Percentiles rank a stretch among this genome's conserved stretches.
Evolutionary conservation across 1,139 yeast genomes (phyloP).

Genomic region (Pichia kudriavzevii): DNA sequence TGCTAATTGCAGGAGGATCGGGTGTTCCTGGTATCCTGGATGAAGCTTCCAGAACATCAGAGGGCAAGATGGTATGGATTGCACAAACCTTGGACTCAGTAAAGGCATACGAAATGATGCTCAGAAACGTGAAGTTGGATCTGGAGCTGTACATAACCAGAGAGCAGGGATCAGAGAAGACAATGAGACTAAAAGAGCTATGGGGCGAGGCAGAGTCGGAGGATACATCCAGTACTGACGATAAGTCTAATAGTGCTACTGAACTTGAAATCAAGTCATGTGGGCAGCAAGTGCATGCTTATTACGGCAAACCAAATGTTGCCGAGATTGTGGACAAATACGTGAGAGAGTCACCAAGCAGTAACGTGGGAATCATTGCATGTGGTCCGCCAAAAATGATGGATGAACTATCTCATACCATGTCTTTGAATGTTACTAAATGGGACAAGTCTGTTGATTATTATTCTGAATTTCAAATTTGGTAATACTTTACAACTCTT

Average conservation of each 20-base stretch:
- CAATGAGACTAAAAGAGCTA: neutral
- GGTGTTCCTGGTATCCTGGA: conserved; percentile 57
- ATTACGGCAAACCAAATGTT: conserved; percentile 33
- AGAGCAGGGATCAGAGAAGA: conserved; percentile 6
- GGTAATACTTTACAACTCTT: too few relatives aligned
- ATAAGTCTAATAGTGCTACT: neutral
- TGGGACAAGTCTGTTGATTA: conserved; percentile 19
- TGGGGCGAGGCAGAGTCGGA: conserved; percentile 1
- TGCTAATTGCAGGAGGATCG: conserved; percentile 62
- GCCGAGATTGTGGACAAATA: conserved; percentile 29
- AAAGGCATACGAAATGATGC: conserved; percentile 7
- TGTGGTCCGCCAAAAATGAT: conserved; percentile 42
- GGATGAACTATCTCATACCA: conserved; percentile 29
- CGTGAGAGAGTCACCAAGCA: conserved; percentile 28
- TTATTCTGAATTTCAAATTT: conserved; percentile 20
- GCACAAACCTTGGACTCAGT: conserved; percentile 5
- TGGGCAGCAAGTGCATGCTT: too few relatives aligned
- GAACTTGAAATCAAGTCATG: neutral
- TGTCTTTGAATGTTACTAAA: conserved; percentile 7
- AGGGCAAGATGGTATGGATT: conserved; percentile 14
- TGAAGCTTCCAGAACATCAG: conserved; percentile 27
- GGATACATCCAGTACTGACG: neutral
- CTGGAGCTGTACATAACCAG: conserved; percentile 16
- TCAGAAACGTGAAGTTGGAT: conserved; percentile 5
- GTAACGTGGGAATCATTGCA: conserved; percentile 34